Conservation (phyloP, 805 yeast species). For the Naumovozyma dairenensis region DNA sequence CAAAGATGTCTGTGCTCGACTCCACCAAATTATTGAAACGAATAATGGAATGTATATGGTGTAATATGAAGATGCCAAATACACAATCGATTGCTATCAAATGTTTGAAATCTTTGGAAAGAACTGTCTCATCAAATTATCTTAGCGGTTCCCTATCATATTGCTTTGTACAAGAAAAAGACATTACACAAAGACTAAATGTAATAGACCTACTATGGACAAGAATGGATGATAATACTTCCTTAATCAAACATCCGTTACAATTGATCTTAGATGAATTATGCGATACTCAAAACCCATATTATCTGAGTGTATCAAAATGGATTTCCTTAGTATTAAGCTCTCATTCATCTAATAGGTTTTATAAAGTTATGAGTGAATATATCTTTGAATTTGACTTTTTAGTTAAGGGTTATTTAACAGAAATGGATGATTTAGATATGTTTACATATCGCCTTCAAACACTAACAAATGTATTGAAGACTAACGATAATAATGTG, state of each 20-base stretch:
- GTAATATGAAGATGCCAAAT: slow-evolving; percentile 37
- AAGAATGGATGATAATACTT: slow-evolving; percentile 39
- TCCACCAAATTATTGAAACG: slow-evolving; percentile 16
- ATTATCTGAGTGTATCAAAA: slow-evolving; percentile 34
- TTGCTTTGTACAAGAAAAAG: slow-evolving; percentile 36
- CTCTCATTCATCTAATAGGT: slow-evolving; percentile 48
- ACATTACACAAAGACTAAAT: slow-evolving; percentile 34
- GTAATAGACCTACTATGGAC: slow-evolving; percentile 67
- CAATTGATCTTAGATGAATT: slow-evolving; percentile 60
- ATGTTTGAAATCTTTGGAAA: slow-evolving; percentile 50
- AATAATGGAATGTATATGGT: slow-evolving; percentile 43
- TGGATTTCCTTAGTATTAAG: slow-evolving; percentile 40
- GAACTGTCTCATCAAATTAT: slow-evolving; percentile 40
- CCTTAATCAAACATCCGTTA: slow-evolving; percentile 47
- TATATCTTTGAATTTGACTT: slow-evolving; percentile 40
- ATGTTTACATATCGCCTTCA: slow-evolving; percentile 53
- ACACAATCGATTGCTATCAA: slow-evolving; percentile 64
- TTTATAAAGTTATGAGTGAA: slow-evolving; percentile 51
- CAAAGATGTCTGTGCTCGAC: slow-evolving; percentile 20
- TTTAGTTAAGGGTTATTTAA: slow-evolving; percentile 21
- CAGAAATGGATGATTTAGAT: slow-evolving; percentile 48
- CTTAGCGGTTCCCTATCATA: slow-evolving; percentile 67
- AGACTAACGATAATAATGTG: slow-evolving; percentile 34
- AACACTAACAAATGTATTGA: slow-evolving; percentile 43
- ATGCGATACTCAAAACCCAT: slow-evolving; percentile 34